Percentiles rank a stretch among this genome's conserved stretches.
These are phyloP conservation scores for Leishmania martiniquensis DNA, from an alignment of 208 protist species.

Conservation along the genomic window DNA sequence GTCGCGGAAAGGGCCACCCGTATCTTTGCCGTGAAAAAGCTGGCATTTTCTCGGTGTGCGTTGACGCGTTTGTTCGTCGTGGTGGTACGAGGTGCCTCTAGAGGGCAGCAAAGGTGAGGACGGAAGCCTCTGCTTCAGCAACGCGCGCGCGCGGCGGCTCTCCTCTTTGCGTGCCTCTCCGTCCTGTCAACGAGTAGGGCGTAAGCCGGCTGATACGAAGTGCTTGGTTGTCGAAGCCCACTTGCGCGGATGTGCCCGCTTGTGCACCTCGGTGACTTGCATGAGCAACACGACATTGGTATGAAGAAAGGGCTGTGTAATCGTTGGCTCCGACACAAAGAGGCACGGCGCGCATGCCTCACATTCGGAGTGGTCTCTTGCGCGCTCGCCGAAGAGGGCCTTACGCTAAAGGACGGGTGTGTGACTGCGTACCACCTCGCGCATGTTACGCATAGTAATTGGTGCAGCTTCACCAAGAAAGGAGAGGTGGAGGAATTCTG, in stretches of 20 bases:
- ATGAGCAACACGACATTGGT: not conserved
- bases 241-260: too few species aligned
- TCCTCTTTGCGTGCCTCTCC: not conserved
- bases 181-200: not conserved
- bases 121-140: too few species aligned
- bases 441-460: not conserved
- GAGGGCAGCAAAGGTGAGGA: not conserved
- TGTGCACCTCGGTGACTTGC: not conserved
- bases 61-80: not conserved
- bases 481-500: not conserved
- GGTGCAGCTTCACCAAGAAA: not conserved
- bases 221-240: not conserved
- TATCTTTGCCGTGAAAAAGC: not conserved
- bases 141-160: conserved; percentile 16
- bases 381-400: not conserved
- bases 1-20: not conserved
- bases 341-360: not conserved
- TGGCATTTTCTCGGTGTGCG: not conserved
- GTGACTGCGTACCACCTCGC: not conserved
- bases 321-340: not conserved
- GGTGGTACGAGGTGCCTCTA: not conserved
- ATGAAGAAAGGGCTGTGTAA: not conserved
- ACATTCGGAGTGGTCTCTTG: not conserved
- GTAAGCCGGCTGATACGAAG: not conserved
- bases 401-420: not conserved